phyloP scores from a whole-genome alignment of 768 basidiomycete species.

The Sarcodon aspratus region DNA sequence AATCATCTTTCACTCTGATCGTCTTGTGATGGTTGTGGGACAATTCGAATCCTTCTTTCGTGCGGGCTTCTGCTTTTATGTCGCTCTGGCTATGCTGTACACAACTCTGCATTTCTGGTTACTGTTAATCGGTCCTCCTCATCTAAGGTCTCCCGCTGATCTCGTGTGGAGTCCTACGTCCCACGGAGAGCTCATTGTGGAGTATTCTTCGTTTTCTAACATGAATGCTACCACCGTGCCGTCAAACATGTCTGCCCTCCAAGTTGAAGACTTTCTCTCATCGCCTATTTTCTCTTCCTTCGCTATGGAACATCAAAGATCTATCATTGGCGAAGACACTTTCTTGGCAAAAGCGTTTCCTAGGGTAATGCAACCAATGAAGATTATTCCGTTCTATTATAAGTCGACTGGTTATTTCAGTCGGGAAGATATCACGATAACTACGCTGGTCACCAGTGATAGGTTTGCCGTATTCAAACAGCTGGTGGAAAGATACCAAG shows the following conservation, averaged over 20 bases:
- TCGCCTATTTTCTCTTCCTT: background rate
- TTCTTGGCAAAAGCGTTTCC: constrained; percentile 64
- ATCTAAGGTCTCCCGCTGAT: too few species aligned
- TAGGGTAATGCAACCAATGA: constrained; percentile 58
- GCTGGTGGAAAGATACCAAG: constrained; percentile 69
- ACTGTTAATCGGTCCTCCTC: too few species aligned
- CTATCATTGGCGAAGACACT: constrained; percentile 32
- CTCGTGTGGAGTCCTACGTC: too few species aligned
- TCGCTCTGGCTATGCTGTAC: too few species aligned
- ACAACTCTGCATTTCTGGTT: too few species aligned
- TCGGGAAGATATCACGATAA: constrained; percentile 67
- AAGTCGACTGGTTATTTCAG: constrained; percentile 46
- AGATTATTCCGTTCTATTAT: constrained; percentile 76
- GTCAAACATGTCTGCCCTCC: background rate
- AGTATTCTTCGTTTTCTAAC: too few species aligned
- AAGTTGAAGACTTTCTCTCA: background rate
- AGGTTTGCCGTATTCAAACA: constrained; percentile 62
- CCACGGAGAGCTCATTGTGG: too few species aligned
- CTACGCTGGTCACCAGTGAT: constrained; percentile 74
- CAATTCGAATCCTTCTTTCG: too few species aligned
- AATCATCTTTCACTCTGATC: too few species aligned
- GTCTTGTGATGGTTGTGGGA: too few species aligned
- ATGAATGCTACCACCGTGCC: background rate
- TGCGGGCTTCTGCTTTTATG: too few species aligned
- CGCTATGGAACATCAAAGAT: background rate